Conservation (phyloP, 2,329 filamentous ascomycete species). For the Trichoderma brevicompactum region DNA sequence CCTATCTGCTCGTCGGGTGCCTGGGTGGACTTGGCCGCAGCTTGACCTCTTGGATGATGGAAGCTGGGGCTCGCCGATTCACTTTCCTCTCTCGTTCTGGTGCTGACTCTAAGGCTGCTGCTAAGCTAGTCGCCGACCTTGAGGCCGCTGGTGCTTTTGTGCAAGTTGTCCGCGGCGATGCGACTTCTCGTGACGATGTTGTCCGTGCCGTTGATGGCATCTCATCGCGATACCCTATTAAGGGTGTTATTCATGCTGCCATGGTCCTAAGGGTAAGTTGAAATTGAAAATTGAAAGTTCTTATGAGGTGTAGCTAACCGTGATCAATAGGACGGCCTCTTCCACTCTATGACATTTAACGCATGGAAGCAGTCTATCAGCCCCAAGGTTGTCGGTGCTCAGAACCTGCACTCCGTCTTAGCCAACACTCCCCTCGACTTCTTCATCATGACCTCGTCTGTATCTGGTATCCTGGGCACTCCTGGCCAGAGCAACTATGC, state of each 20-base stretch:
- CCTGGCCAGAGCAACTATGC: constrained; percentile 42
- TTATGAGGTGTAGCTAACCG: neutral
- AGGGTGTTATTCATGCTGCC: constrained; percentile 43
- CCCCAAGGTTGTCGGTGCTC: constrained; percentile 35
- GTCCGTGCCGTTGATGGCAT: constrained; percentile 30
- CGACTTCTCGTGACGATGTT: constrained; percentile 30
- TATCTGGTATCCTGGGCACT: constrained; percentile 40
- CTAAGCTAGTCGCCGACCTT: constrained; percentile 32
- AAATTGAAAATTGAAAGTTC: neutral
- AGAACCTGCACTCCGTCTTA: constrained; percentile 36
- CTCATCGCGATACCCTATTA: constrained; percentile 34
- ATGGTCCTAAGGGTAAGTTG: constrained; percentile 37
- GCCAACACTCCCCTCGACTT: constrained; percentile 40
- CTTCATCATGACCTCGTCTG: constrained; percentile 36
- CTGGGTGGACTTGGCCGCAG: constrained; percentile 33
- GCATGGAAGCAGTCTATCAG: constrained; percentile 35
- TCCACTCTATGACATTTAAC: constrained; percentile 35
- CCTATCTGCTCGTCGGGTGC: constrained; percentile 35
- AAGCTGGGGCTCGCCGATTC: constrained; percentile 37
- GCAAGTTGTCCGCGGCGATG: constrained; percentile 35
- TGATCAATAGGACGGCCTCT: constrained; percentile 35
- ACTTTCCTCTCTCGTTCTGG: constrained; percentile 39
- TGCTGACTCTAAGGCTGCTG: constrained; percentile 30
- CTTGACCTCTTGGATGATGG: constrained; percentile 30
- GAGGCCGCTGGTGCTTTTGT: constrained; percentile 33